Evolutionary conservation across 2,329 filamentous ascomycete species (phyloP).

Genomic region (Botryosphaeria dothidea): DNA sequence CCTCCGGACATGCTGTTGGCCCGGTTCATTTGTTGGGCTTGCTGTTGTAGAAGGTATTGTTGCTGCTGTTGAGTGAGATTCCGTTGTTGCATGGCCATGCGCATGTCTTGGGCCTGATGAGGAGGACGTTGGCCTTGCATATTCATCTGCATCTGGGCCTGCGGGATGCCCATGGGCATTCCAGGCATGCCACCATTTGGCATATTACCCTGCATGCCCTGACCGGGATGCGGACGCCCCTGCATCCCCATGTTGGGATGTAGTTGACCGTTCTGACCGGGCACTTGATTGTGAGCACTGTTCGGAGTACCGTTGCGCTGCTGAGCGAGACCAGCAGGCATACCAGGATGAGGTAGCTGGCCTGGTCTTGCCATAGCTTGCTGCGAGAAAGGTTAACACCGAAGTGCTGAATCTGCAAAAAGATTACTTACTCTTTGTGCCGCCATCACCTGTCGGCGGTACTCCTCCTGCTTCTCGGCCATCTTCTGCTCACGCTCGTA

Average conservation of each 20-base stretch:
- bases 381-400: neutral
- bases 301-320: slow-evolving; percentile 45
- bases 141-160: slow-evolving; percentile 67
- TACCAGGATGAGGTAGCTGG: slow-evolving; percentile 18
- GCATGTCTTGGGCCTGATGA: slow-evolving; percentile 38
- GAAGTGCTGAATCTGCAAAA: neutral
- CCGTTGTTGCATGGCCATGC: slow-evolving; percentile 35
- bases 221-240: slow-evolving; percentile 35
- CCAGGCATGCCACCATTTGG: slow-evolving; percentile 50
- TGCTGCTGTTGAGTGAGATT: slow-evolving; percentile 33
- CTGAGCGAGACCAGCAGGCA: slow-evolving; percentile 36
- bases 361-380: slow-evolving; percentile 36
- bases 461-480: slow-evolving; percentile 57
- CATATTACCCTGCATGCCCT: slow-evolving; percentile 51
- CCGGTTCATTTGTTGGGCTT: slow-evolving; percentile 17
- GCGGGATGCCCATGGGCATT: slow-evolving; percentile 61
- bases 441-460: slow-evolving; percentile 64
- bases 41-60: slow-evolving; percentile 22
- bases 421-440: slow-evolving; percentile 48
- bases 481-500: slow-evolving; percentile 78
- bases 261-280: slow-evolving; percentile 29
- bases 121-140: slow-evolving; percentile 58
- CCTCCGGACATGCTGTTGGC: slow-evolving; percentile 10
- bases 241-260: slow-evolving; percentile 33
- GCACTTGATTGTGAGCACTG: slow-evolving; percentile 30